Base-by-base conservation (phyloP, 768 basidiomycete genomes). In the Fistulinella prunicolor region DNA sequence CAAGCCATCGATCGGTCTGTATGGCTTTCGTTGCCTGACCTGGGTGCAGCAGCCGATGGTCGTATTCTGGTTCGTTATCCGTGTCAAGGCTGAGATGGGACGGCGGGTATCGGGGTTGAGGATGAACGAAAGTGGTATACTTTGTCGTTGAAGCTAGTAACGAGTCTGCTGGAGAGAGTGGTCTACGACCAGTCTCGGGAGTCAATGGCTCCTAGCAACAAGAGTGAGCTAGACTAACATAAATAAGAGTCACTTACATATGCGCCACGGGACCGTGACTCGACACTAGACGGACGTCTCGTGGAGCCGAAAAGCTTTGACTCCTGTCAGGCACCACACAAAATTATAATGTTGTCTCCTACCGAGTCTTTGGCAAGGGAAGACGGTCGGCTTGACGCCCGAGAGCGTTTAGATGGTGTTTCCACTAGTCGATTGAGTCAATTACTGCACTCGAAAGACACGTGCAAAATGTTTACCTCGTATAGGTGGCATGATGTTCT, bases 21-120 rank as follows among this genome's bases (percentile, higher is more conserved):
- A 86, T 76, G 12, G 78, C 83, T 37, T 79, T 75, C 22, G 82
- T 83, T 3, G 80, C 77, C 20, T 79, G 82, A 55, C 73, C 73
- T 50, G 73, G 14, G 10, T 44, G 55, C 38, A 65, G 24, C 7
- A 60, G 23, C 9, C 41, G 47, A 67, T 21, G 68, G 54, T 50
- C 70, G 61, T 17, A 70, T 56, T 68, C 68, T 19, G 64, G 68
- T 32, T 70, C 71, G 30, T 70, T 66, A 61, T 42, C 82, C 74
- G n/a, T 74, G 30, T 82, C 79, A 46, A 75, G 71, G 55, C 52
- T 69, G 32, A 53, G 38, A 37, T 60, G 55, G 14, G 61, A 64
- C 12, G 50, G 34, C 17, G 66, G 57, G 51, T 63, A 69, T 55
- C 39, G 50, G 12, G 61, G 47, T 22, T 40, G 54, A 17, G 59